phyloP scores from a whole-genome alignment of 2,329 filamentous ascomycete genomes.

The Grosmannia serpens region DNA sequence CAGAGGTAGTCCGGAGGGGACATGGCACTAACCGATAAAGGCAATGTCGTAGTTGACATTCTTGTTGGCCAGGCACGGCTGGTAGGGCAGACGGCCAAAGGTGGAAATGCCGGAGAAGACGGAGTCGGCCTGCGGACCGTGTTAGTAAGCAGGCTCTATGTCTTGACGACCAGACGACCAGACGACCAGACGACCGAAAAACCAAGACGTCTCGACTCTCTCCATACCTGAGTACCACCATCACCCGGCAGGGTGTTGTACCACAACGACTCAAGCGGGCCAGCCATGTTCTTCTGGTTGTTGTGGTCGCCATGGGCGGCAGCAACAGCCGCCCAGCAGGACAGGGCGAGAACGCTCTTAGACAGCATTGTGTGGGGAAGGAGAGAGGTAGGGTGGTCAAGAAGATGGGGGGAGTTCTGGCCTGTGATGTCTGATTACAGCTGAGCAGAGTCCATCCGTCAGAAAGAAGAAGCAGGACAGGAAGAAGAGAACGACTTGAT shows the following conservation, averaged over 20 bases:
- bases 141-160: not conserved
- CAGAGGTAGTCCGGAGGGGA: not conserved
- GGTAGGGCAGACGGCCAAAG: slow-evolving; percentile 69
- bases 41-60: slow-evolving; percentile 72
- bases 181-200: too few relatives aligned
- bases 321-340: slow-evolving; percentile 36
- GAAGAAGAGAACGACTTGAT: not conserved
- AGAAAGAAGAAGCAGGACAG: not conserved
- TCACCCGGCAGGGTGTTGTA: slow-evolving; percentile 75
- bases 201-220: not conserved
- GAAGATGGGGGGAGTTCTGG: too few relatives aligned
- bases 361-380: slow-evolving; percentile 4
- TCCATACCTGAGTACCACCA: slow-evolving; percentile 62
- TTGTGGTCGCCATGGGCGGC: slow-evolving; percentile 49
- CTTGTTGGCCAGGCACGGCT: slow-evolving; percentile 59
- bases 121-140: slow-evolving; percentile 55
- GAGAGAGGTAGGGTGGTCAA: not conserved
- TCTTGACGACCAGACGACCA: too few relatives aligned
- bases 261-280: slow-evolving; percentile 67
- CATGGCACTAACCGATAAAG: slow-evolving; percentile 52
- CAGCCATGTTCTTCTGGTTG: slow-evolving; percentile 46
- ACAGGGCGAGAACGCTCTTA: slow-evolving; percentile 13
- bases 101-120: slow-evolving; percentile 84
- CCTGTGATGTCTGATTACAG: too few relatives aligned
- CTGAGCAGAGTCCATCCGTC: not conserved